Evolutionary conservation across 2,329 filamentous ascomycete genomes (phyloP), one percentile per base, ranked within the genome.

Genomic region (Ophiostoma quercus): DNA sequence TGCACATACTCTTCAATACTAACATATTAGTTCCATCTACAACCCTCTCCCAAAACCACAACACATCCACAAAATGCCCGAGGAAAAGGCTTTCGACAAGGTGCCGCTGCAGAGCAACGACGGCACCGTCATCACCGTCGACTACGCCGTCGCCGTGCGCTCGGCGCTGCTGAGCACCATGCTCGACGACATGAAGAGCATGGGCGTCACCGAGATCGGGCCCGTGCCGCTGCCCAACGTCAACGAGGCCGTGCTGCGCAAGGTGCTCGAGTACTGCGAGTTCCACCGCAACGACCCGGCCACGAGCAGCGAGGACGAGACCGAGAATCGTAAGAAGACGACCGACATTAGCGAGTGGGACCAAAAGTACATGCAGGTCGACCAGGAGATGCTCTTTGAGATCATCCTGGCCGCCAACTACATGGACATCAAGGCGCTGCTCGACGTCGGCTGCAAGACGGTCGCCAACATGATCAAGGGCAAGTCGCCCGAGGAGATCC

Each of bases 381-480:
- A 99, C 79, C 95, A 99, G 79, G 95, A 99, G 82, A 98, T 99
- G 95, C 87, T 99, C 1, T 99, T 99, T 75, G 95, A 99, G 84
- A 98, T 99, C 77, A 99, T 99, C 75, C 86, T 99, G 34, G 95
- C 95, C 3, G 92, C 94, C 76, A 99, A 99, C 85, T 99, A 98
- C 80, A 90, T 99, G 71, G 95, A 99, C 75, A 99, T 99, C 84
- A 99, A 98, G 87, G 91, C 93, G 1, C 90, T 99, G 1, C 90
- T 99, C 37, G 95, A 99, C 74, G 94, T 98, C 71, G 95, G 95
- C 73, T 99, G 95, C 88, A 99, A 99, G 88, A 99, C 95, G 0
- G 95, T 99, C 19, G 95, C 95, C 73, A 99, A 99, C 83, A 99
- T 99, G 95, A 99, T 99, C 85, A 99, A 99, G 91, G 95, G 95